Conservation (phyloP, 495 filamentous ascomycete species). For the Trichoderma gamsii region DNA sequence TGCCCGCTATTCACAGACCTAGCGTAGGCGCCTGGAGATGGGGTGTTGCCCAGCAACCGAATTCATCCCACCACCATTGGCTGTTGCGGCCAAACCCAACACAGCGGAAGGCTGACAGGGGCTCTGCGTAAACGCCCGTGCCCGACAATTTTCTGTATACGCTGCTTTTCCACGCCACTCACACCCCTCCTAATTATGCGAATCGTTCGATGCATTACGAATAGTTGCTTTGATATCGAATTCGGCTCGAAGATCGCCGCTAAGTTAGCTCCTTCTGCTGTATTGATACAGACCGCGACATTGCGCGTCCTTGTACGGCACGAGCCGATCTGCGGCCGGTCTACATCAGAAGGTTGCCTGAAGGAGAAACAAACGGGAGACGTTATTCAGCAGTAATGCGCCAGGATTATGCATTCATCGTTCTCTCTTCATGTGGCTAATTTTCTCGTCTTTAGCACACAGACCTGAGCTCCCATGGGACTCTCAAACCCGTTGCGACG, state of each 20-base stretch:
- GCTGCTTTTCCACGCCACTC: neutral
- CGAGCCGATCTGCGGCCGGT: neutral
- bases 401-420: neutral
- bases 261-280: neutral
- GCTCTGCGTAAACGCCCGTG: neutral
- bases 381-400: neutral
- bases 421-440: neutral
- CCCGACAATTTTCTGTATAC: neutral
- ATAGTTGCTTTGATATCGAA: neutral
- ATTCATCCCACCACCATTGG: neutral
- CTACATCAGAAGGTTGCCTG: neutral
- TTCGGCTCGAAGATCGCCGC: neutral
- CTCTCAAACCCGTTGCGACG: constrained; percentile 27
- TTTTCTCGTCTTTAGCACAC: neutral
- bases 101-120: neutral
- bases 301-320: neutral
- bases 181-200: too few relatives aligned
- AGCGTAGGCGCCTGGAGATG: neutral
- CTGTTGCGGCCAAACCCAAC: neutral
- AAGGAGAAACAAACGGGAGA: neutral
- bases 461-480: neutral
- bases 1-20: neutral
- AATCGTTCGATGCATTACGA: too few relatives aligned
- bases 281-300: neutral
- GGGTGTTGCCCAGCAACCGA: constrained; percentile 7